Percentiles rank a stretch among this genome's conserved stretches.
Conservation (phyloP, 2,329 filamentous ascomycete species). For the Cryoendolithus antarcticus region DNA sequence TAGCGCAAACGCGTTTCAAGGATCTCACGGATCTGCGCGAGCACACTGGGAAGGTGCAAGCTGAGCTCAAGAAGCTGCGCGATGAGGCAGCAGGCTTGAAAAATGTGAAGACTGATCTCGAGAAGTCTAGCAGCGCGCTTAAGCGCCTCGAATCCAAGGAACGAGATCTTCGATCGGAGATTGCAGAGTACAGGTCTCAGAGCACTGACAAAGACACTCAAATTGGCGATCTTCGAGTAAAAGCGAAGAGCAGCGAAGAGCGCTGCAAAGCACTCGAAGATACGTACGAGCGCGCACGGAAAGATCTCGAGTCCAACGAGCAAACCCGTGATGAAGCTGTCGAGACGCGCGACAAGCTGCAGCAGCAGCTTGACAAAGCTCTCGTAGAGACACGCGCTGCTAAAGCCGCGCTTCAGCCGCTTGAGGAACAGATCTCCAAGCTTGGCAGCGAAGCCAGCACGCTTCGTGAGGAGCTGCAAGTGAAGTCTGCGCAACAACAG, state of each 20-base stretch:
- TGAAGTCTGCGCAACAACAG: constrained; percentile 74
- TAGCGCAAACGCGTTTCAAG: constrained; percentile 78
- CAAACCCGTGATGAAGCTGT: constrained; percentile 66
- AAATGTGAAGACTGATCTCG: constrained; percentile 61
- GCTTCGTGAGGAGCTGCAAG: constrained; percentile 65
- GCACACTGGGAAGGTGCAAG: constrained; percentile 70
- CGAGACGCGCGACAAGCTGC: constrained; percentile 58
- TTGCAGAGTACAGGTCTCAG: constrained; percentile 56
- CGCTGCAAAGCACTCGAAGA: constrained; percentile 66
- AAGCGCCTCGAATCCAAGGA: constrained; percentile 69
- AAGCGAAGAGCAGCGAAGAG: constrained; percentile 61
- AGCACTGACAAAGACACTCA: constrained; percentile 65
- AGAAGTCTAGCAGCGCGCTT: constrained; percentile 49
- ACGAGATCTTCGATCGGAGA: constrained; percentile 65
- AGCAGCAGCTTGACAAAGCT: constrained; percentile 56
- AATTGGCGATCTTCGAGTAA: constrained; percentile 65
- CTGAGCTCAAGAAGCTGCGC: constrained; percentile 67
- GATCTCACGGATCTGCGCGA: constrained; percentile 72
- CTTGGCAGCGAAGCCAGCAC: constrained; percentile 55
- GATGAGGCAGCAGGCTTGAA: constrained; percentile 67
- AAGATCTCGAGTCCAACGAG: constrained; percentile 67
- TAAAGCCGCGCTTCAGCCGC: constrained; percentile 49
- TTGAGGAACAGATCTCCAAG: constrained; percentile 62
- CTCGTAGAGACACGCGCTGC: constrained; percentile 56
- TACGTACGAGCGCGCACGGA: constrained; percentile 57